Percentiles rank a stretch among this genome's conserved stretches.
phyloP scores from a whole-genome alignment of 805 yeast genomes.

The Wickerhamomyces mucosus region DNA sequence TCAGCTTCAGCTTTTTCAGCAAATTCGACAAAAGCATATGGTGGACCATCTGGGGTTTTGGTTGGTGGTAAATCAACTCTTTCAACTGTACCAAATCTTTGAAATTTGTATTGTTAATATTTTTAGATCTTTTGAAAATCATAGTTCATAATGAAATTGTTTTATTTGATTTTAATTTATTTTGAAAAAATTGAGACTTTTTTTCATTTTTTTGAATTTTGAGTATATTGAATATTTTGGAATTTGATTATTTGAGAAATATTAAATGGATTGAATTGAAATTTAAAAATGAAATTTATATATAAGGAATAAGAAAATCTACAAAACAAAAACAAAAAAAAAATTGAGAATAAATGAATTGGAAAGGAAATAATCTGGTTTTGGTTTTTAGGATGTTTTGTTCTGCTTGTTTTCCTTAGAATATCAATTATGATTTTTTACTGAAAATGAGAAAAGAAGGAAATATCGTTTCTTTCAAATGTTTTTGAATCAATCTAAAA shows the following conservation, averaged over 20 bases:
- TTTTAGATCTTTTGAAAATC: no score
- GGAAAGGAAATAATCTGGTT: neutral
- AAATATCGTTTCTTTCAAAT: no score
- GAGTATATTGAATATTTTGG: no score
- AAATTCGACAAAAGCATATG: constrained; percentile 57
- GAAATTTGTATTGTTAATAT: constrained; percentile 8
- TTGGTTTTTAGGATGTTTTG: neutral
- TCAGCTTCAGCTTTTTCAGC: constrained; percentile 43
- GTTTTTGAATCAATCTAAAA: no score
- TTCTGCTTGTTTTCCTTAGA: neutral
- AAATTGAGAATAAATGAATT: neutral
- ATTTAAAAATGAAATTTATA: neutral
- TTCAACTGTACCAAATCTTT: constrained; percentile 45
- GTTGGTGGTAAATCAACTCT: constrained; percentile 59
- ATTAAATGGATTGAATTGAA: neutral
- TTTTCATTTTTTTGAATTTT: neutral
- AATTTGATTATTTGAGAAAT: no score
- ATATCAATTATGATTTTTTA: no score
- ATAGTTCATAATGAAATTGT: no score
- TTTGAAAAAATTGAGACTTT: neutral
- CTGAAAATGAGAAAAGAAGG: no score
- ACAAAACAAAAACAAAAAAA: neutral
- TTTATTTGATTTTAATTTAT: neutral
- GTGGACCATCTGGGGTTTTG: constrained; percentile 46
- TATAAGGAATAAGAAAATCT: neutral